Conservation (phyloP, 176 grass and related monocot species). For the Triticum urartu region DNA sequence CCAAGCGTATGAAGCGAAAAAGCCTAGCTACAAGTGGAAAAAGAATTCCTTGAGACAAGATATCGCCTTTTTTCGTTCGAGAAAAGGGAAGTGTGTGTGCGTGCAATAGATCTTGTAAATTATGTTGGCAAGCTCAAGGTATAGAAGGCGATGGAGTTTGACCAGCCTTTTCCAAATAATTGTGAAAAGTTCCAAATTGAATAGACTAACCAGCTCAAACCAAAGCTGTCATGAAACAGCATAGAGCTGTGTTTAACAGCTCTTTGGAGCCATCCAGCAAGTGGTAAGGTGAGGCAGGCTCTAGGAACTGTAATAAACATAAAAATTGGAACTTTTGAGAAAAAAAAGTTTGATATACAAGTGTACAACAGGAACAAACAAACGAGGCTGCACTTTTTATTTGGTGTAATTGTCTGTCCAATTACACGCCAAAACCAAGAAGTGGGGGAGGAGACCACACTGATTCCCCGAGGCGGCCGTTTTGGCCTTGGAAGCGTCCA, state of each 20-base stretch:
- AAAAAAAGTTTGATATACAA: neutral
- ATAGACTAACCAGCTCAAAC: conserved; percentile 6
- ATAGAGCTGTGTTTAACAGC: conserved; percentile 17
- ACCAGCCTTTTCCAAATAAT: conserved; percentile 25
- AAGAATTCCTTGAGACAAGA: neutral
- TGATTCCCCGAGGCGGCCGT: neutral
- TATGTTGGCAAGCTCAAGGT: neutral
- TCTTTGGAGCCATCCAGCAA: conserved; percentile 16
- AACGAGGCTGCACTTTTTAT: neutral
- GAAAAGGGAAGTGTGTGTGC: neutral
- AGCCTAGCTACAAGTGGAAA: neutral
- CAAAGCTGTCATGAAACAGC: conserved; percentile 17
- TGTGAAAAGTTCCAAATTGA: neutral
- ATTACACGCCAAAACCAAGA: neutral
- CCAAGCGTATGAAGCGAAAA: neutral
- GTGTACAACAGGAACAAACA: neutral
- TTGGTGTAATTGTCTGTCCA: neutral
- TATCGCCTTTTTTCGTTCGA: neutral
- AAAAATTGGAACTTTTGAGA: neutral
- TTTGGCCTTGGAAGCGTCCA: conserved; percentile 16
- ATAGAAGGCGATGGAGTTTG: conserved; percentile 26
- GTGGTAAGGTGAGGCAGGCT: neutral
- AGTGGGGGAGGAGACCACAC: neutral
- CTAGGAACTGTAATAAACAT: conserved; percentile 17
- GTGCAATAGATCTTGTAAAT: neutral